Evolutionary conservation across 1,284 basidiomycete species (phyloP).

Genomic region (Ceratobasidium sp.): DNA sequence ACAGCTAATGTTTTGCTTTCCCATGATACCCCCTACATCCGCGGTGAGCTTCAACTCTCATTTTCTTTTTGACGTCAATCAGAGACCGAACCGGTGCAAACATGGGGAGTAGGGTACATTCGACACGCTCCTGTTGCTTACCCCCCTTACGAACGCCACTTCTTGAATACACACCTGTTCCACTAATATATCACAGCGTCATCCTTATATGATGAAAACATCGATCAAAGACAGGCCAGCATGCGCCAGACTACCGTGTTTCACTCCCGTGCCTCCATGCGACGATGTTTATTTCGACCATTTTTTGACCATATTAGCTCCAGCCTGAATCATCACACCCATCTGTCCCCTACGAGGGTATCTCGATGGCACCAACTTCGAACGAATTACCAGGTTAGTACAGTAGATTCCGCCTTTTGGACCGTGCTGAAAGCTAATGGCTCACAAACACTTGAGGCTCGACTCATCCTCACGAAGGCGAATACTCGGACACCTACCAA

Average conservation of each 20-base stretch:
- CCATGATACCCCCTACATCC: slow-evolving; percentile 10
- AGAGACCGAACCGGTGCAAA: slow-evolving; percentile 28
- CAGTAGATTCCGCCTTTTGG: background rate
- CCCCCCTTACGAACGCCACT: slow-evolving; percentile 38
- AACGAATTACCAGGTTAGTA: slow-evolving; percentile 32
- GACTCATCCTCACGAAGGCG: slow-evolving; percentile 14
- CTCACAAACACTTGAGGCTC: slow-evolving; percentile 8
- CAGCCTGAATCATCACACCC: slow-evolving; percentile 11
- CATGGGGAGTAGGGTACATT: slow-evolving; percentile 28
- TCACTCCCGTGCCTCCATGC: slow-evolving; percentile 31
- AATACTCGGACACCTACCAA: slow-evolving; percentile 18
- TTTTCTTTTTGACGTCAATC: slow-evolving; percentile 40
- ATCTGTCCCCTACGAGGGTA: slow-evolving; percentile 17
- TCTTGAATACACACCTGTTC: slow-evolving; percentile 29
- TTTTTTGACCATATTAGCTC: slow-evolving; percentile 38
- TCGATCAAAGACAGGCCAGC: slow-evolving; percentile 36
- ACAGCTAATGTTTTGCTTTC: slow-evolving; percentile 33
- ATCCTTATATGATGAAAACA: slow-evolving; percentile 31
- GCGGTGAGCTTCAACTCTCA: slow-evolving; percentile 37
- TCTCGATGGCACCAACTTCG: slow-evolving; percentile 35
- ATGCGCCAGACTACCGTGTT: slow-evolving; percentile 34
- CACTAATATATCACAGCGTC: slow-evolving; percentile 20
- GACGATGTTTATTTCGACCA: slow-evolving; percentile 3
- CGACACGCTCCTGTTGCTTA: slow-evolving; percentile 6
- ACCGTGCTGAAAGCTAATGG: slow-evolving; percentile 35